Base-by-base conservation (phyloP, 163 green algal species). In the Scenedesmus sp. region DNA sequence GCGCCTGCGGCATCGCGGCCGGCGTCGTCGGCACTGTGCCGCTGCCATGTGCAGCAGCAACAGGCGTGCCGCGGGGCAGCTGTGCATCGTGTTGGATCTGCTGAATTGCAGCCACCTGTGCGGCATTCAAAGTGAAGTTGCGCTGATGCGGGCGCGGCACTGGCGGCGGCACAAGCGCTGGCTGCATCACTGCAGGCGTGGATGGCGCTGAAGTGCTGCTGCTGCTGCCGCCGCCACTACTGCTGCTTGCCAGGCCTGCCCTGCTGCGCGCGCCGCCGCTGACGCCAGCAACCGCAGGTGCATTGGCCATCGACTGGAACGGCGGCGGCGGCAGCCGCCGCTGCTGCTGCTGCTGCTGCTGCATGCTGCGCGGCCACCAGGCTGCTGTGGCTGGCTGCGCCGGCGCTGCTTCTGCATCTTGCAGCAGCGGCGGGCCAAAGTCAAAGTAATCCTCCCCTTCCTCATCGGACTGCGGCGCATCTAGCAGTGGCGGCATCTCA, bases 401-500 rank as follows among this genome's bases (percentile, higher is more conserved):
- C 59, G 59, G 59, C 59, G 76, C 76, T 84, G 76, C n/a, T 85
- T 34, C 79, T 85, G 79, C 81, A 13, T 15, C 81, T 20, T 34
- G 81, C 13, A 67, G n/a, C 81, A 26, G 46, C 12, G 9, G n/a
- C 5, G 56, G 3, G 13, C 15, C 66, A 18, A 18, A 9, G 16
- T 76, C 66, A 3, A 46, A 46, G 34, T 46, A 46, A 46, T 46
- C 34, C 34, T 34, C 26, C 13, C 66, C 66, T 3, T 86, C 81
- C 46, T 16, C 52, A 16, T 34, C 52, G 5, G 23, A 56, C 46
- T 23, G 46, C n/a, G 57, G 20, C 2, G 57, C 83, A 55, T 88
- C 83, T 16, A 88, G 83, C 83, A 88, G 57, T 15, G 83, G 83
- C 34, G 83, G 83, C 83, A 57, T 56, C 4, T 57, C 57, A 6